Evolutionary conservation across 257 asterid genomes (phyloP).

Genomic region (Plectranthus barbatus): DNA sequence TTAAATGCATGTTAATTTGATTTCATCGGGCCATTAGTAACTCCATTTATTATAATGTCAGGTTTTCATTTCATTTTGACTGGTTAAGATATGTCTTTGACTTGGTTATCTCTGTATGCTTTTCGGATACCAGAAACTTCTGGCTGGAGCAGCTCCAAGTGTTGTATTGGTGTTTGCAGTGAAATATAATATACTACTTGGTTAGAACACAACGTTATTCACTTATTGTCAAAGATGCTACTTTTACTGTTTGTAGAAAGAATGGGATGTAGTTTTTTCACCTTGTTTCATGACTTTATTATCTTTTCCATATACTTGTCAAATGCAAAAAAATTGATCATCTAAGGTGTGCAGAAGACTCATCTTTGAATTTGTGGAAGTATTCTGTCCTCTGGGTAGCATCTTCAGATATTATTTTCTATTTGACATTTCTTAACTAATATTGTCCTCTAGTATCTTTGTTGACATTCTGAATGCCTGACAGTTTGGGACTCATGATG

Average conservation of each 20-base stretch:
- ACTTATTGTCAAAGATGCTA: background rate
- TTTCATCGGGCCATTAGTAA: background rate
- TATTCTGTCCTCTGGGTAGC: constrained; percentile 10
- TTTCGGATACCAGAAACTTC: background rate
- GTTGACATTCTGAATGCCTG: constrained; percentile 1
- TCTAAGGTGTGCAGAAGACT: background rate
- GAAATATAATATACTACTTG: background rate
- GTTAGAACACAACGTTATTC: background rate
- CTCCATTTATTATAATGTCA: background rate
- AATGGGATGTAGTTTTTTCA: background rate
- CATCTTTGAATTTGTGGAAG: background rate
- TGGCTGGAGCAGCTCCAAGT: background rate
- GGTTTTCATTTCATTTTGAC: background rate
- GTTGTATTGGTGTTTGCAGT: constrained; percentile 1
- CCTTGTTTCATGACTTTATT: background rate
- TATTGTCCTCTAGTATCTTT: background rate
- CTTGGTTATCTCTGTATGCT: background rate
- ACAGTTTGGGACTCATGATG: constrained; percentile 95
- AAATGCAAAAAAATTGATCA: background rate
- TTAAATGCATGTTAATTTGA: background rate
- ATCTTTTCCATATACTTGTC: background rate
- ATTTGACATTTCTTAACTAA: background rate
- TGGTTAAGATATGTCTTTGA: background rate
- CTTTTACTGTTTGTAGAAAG: background rate
- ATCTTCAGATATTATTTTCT: background rate